Base-by-base conservation (phyloP, 306 rosid species). In the Luffa aegyptiaca region DNA sequence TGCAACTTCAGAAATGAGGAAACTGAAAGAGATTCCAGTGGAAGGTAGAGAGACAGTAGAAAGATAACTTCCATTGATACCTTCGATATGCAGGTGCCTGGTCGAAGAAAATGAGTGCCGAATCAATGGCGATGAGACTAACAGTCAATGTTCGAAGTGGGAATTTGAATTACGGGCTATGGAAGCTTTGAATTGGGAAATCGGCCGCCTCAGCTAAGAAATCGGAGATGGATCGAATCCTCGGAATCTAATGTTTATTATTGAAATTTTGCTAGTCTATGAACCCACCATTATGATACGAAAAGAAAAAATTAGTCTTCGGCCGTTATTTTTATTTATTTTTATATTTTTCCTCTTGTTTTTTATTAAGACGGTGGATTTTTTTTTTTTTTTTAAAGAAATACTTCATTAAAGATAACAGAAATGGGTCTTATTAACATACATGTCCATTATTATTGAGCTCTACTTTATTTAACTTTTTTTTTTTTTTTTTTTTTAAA, bases 151-250 rank as follows among this genome's bases (percentile, higher is more conserved):
- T 3, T 71, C 13, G 57, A 46, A 71, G 75, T 71, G 41, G 2
- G 57, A 46, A 71, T 12, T 48, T 13, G 7, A 17, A 18, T 17
- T 66, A 16, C 71, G 0, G 57, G 45, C n/a, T 10, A 33, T 31
- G 59, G 58, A 73, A 72, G 56, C 53, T 44, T 44, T 45, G 56
- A 48, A 71, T 3, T 16, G 44, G 18, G 21, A 49, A 49, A 73
- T 13, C 9, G 39, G 61, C 44, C 78, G 78, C 78, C 59, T 49
- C 8, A 16, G 78, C 61, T 31, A 1, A 73, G 61, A 73, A 48
- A 49, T 73, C 44, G 61, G 61, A 73, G 45, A 31, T 73, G 59
- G 61, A 73, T 73, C 78, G 49, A 73, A 49, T 73, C 77, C 26
- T 48, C 44, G 17, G 52, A 42, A 41, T 68, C 6, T 37, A 64